Base-by-base conservation (phyloP, 2,329 filamentous ascomycete genomes). In the Truncatella angustata region DNA sequence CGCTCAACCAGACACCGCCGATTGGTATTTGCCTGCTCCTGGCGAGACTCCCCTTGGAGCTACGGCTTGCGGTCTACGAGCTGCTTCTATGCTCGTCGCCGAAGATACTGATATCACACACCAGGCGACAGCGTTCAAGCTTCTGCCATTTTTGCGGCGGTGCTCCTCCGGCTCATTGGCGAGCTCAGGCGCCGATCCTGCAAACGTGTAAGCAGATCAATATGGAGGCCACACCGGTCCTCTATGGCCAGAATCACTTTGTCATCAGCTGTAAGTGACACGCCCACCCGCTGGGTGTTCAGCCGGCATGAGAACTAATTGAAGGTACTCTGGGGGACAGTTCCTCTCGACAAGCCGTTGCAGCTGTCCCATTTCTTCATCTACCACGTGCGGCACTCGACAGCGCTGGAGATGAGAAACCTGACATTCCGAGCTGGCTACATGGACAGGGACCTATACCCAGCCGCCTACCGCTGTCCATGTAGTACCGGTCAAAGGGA, bases 221-320 rank as follows among this genome's bases (percentile, higher is more conserved):
- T 49, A 46, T 56, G 21, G 67, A 70, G 55, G 63, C 59, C 9
- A 65, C 58, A 5, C 56, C 58, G 3, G 49, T 69, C 4, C 59
- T 70, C 18, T 69, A 69, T 44, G 43, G 58, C 20, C 49, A 58
- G 30, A 68, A 69, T 51, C 51, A 21, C 5, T 68, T 70, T 53
- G 47, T 60, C 28, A 58, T 66, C 26, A 56, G 53, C 44, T 54
- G 54, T 66, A 49, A 56, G 56, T 51, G 18, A 7, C 21, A 44
- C 9, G 9, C 16, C 24, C 10, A 14, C 20, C 36, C 36, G 36
- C 18, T 40, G 11, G 6, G 14, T 40, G 20, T 26, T 23, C 14
- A 18, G 28, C n/a, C 20, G 7, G 14, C 11, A 7, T 16, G n/a
- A n/a, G n/a, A n/a, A n/a, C n/a, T n/a, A n/a, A n/a, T n/a, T n/a